Evolutionary conservation across 768 basidiomycete genomes (phyloP), one percentile per base, ranked within the genome.

Genomic region (Kondoa subrosea): DNA sequence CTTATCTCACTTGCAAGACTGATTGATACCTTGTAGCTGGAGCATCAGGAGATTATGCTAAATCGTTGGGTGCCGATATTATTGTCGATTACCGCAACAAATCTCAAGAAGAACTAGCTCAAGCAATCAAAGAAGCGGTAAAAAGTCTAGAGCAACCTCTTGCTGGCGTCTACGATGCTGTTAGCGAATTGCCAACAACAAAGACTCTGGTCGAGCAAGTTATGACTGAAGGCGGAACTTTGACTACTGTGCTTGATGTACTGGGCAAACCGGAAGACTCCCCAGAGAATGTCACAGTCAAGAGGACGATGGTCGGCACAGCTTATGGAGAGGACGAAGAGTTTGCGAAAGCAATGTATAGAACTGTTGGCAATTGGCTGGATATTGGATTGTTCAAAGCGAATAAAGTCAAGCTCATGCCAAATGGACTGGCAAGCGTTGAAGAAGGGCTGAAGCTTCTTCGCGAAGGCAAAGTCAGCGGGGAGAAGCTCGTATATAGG

Each of bases 401-500:
- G 8, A 71, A 73, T 64, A 59, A 65, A 34, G 67, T 71, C 1
- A 69, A 71, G 63, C 33, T 74, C n/a, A n/a, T 75, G 3, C 68
- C 70, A 0, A 70, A 72, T 0, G 74, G 74, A 4, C 50, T 75
- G 12, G 68, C 59, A 25, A 71, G 72, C 15, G 74, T 75, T 16
- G 33, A 63, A 29, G 72, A 74, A 57, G 74, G 74, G 0, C 25
- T 75, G 60, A 33, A 73, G 59, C 63, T 70, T 32, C 57, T 75
- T 21, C 3, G 72, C 63, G 15, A 71, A 62, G 67, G 68, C 21
- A 69, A 73, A 34, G 74, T 73, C 16, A 67, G 50, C 16, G 72
- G 69, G 8, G 69, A 69, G 40, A 75, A 75, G 71, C 66, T 74
- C 1, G 74, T 75, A 2, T 74, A 71, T 61, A 57, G 72, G 25